phyloP scores from a whole-genome alignment of 1,139 yeast species.

The Saccharomyces hybrid region DNA sequence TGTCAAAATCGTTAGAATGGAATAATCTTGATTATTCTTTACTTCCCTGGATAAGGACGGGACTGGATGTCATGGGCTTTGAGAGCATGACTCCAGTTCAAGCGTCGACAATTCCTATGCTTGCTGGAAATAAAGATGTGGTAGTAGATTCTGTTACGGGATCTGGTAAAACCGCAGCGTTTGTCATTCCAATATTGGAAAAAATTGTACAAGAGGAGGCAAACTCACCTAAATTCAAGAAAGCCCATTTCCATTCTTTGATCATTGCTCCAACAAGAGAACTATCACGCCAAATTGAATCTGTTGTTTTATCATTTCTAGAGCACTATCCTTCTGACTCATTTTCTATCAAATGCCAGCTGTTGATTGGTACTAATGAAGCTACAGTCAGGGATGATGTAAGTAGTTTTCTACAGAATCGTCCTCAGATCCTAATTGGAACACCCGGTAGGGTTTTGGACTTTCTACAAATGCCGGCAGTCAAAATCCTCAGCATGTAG shows the following conservation, averaged over 20 bases:
- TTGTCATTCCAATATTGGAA: slow-evolving; percentile 73
- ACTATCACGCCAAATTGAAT: slow-evolving; percentile 72
- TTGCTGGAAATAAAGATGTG: slow-evolving; percentile 85
- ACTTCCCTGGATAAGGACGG: slow-evolving; percentile 44
- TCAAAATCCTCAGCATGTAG: slow-evolving; percentile 59
- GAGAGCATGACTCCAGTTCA: slow-evolving; percentile 93
- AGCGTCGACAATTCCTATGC: slow-evolving; percentile 86
- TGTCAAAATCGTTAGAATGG: slow-evolving; percentile 36
- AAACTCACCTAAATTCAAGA: slow-evolving; percentile 33
- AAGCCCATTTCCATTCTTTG: slow-evolving; percentile 64
- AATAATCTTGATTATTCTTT: slow-evolving; percentile 30
- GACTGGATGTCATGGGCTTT: slow-evolving; percentile 67
- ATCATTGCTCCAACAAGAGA: slow-evolving; percentile 89
- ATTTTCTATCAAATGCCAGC: slow-evolving; percentile 49
- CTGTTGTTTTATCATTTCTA: slow-evolving; percentile 55
- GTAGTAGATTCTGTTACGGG: slow-evolving; percentile 97
- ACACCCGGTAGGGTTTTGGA: slow-evolving; percentile 90
- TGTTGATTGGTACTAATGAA: slow-evolving; percentile 67
- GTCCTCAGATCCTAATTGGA: slow-evolving; percentile 74
- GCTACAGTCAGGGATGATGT: slow-evolving; percentile 64
- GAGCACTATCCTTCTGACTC: slow-evolving; percentile 49
- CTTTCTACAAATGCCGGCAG: slow-evolving; percentile 44
- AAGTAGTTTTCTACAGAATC: slow-evolving; percentile 43
- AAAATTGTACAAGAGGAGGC: slow-evolving; percentile 39
- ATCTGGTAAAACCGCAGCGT: slow-evolving; percentile 89